phyloP scores from a whole-genome alignment of 495 filamentous ascomycete species.

The Rusavskia elegans region DNA sequence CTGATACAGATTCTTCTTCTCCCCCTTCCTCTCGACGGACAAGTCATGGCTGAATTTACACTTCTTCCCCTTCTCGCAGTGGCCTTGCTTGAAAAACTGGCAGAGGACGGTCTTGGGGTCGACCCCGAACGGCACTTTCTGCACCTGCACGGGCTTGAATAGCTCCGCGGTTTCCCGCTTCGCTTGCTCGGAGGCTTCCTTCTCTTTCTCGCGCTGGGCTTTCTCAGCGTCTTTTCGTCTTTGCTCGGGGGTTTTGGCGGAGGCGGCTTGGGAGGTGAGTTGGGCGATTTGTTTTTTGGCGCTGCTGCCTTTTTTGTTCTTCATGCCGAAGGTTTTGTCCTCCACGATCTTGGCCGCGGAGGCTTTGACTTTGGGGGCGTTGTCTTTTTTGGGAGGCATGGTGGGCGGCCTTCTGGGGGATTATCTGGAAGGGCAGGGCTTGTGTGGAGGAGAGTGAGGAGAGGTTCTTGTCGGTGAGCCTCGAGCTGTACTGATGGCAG shows the following conservation, averaged over 20 bases:
- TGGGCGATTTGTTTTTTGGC: constrained; percentile 81
- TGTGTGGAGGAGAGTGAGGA: not conserved
- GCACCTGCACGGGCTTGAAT: constrained; percentile 85
- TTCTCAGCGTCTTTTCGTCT: constrained; percentile 88
- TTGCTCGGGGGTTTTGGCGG: constrained; percentile 62
- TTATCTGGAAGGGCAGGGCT: constrained; percentile 8
- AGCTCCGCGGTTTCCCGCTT: constrained; percentile 64
- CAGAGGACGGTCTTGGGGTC: constrained; percentile 98
- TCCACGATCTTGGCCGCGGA: constrained; percentile 53
- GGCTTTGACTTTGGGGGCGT: constrained; percentile 56
- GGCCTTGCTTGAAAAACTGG: constrained; percentile 87
- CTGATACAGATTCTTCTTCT: constrained; percentile 85
- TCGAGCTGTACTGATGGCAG: no score
- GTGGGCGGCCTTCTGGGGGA: constrained; percentile 11
- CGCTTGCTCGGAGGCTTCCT: constrained; percentile 71
- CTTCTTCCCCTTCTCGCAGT: constrained; percentile 92
- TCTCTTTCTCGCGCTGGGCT: constrained; percentile 65
- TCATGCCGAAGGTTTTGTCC: constrained; percentile 99
- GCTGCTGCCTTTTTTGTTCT: constrained; percentile 93
- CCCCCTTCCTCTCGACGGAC: constrained; percentile 71
- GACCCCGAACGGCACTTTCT: constrained; percentile 94
- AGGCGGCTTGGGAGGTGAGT: constrained; percentile 51
- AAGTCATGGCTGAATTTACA: constrained; percentile 97
- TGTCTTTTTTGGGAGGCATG: constrained; percentile 83
- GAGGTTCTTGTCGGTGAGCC: no score